Evolutionary conservation across 495 filamentous ascomycete genomes (phyloP), one percentile per base, ranked within the genome.

Genomic region (Pyronema domesticum): DNA sequence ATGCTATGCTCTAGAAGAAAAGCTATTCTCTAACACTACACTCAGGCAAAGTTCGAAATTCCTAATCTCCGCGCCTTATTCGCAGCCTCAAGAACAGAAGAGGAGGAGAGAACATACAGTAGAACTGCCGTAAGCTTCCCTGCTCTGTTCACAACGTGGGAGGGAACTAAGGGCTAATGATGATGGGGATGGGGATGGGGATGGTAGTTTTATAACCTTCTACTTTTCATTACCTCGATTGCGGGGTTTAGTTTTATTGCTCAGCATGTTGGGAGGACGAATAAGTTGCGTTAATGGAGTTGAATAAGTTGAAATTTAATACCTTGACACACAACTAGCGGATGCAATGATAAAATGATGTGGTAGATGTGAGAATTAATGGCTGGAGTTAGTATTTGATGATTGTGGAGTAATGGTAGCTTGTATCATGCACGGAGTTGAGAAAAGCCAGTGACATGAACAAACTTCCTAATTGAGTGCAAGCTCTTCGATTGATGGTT

Each of bases 51-150:
- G 23, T 64, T 64, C 18, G 62, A 64, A 69, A 81, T 98, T 48
- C 91, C 91, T 42, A 98, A 98, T 67, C 76, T 98, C 37, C 82
- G 91, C 44, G 88, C 91, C 23, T 80, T 98, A 51, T 96, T 98
- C 68, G 93, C 95, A 50, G 89, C 95, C 70, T 87, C 93, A 9
- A 75, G 91, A 51, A 86, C 86, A 3, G 93, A 96, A 58, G 81
- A 83, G 52, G 91, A 98, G 67, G 91, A 98, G 69, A 84, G 89
- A 67, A 84, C 85, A 48, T 89, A 95, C 62, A 96, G 93, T 5
- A 75, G 91, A 55, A 93, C 79, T 66, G 91, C 91, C 40, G 91
- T 96, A 72, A 61, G 83, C 71, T 53, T 37, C 19, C 18, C 58
- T 30, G 18, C 33, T 43, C 19, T 37, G 49, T 40, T 45, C 18